phyloP scores from a whole-genome alignment of 176 grass and related monocot genomes.

The Triticum monococcum region DNA sequence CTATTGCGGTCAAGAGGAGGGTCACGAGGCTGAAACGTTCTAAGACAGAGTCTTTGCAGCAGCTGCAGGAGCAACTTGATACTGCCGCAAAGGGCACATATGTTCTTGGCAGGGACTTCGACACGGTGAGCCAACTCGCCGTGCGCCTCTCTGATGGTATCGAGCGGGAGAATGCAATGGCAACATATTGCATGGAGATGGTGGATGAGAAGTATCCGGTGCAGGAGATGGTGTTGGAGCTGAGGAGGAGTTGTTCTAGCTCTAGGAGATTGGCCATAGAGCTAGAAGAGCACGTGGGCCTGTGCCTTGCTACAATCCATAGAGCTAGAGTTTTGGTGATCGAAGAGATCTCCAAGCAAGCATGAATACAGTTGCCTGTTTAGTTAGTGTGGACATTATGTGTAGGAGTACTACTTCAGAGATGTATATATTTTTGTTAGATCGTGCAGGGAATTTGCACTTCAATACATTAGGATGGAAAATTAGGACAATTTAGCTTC shows the following conservation, averaged over 20 bases:
- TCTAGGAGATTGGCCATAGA: slow-evolving; percentile 29
- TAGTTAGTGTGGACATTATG: background rate
- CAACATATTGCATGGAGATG: slow-evolving; percentile 28
- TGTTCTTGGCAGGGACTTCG: slow-evolving; percentile 42
- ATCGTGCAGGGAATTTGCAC: background rate
- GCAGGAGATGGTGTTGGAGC: slow-evolving; percentile 33
- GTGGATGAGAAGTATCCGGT: slow-evolving; percentile 6
- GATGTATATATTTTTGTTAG: background rate
- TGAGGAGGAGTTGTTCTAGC: slow-evolving; percentile 36
- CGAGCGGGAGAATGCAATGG: slow-evolving; percentile 45
- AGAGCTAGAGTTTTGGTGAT: slow-evolving; percentile 47
- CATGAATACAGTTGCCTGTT: background rate
- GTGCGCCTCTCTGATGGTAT: slow-evolving; percentile 39
- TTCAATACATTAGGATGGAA: background rate
- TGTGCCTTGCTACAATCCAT: slow-evolving; percentile 51
- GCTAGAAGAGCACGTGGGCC: slow-evolving; percentile 41
- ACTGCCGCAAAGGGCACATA: slow-evolving; percentile 49
- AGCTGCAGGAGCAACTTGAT: slow-evolving; percentile 43
- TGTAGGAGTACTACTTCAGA: slow-evolving; percentile 9
- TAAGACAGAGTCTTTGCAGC: background rate
- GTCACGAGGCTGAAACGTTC: background rate
- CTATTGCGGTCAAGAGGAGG: slow-evolving; percentile 10
- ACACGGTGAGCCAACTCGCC: slow-evolving; percentile 43
- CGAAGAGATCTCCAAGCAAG: slow-evolving; percentile 29
- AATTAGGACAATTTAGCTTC: background rate